Evolutionary conservation across 2,329 filamentous ascomycete species (phyloP).

Genomic region (Sclerotinia subarctica): DNA sequence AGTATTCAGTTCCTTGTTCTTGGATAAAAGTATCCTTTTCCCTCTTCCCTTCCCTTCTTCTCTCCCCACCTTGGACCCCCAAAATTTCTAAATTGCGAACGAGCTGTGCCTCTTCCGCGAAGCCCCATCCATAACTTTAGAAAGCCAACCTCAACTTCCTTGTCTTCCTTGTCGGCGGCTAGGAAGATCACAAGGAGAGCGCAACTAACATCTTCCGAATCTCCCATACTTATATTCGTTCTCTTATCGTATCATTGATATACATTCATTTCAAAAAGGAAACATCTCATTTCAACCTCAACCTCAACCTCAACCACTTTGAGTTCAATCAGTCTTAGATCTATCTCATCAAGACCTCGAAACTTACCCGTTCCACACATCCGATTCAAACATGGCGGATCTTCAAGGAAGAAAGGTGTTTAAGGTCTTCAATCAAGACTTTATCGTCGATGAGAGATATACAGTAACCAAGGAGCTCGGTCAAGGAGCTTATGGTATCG

Average conservation of each 20-base stretch:
- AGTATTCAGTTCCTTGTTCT: background rate
- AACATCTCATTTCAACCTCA: background rate
- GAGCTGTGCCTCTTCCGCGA: conserved; percentile 18
- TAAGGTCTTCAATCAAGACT: conserved; percentile 99
- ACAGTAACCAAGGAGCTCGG: conserved; percentile 98
- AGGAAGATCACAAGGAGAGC: conserved; percentile 14
- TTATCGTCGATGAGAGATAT: conserved; percentile 96
- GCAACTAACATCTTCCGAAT: background rate
- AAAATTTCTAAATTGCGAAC: background rate
- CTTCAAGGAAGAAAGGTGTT: conserved; percentile 76
- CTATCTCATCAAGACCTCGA: background rate
- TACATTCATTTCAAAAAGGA: background rate
- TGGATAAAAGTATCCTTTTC: background rate
- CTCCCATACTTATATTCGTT: conserved; percentile 14
- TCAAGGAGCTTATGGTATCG: conserved; percentile 97
- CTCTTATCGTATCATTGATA: background rate
- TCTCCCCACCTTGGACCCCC: conserved; percentile 17
- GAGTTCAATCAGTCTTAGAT: background rate
- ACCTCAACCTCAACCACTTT: background rate
- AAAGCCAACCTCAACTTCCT: background rate
- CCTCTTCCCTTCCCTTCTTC: too few relatives aligned
- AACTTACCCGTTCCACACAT: background rate
- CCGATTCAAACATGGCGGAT: conserved; percentile 35
- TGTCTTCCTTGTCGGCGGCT: conserved; percentile 19
- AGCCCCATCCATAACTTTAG: conserved; percentile 8